Evolutionary conservation across 768 basidiomycete species (phyloP).

Genomic region (Boletus rubropictus): DNA sequence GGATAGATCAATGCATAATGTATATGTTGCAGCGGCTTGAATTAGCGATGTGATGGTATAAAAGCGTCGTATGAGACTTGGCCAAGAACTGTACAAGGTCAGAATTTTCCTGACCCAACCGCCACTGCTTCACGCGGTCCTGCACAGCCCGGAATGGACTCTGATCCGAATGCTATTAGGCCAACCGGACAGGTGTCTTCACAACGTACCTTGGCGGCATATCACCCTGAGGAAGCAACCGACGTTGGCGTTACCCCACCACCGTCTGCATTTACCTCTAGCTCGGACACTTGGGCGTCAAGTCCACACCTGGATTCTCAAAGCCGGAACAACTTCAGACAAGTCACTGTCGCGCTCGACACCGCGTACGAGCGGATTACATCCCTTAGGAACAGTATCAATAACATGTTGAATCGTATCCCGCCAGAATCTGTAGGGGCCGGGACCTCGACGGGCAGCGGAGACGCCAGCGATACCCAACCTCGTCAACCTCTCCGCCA

Average conservation of each 20-base stretch:
- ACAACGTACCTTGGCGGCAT: slow-evolving; percentile 10
- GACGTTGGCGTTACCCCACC: slow-evolving; percentile 5
- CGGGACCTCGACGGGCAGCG: neutral
- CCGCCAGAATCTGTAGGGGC: slow-evolving; percentile 30
- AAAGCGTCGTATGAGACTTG: neutral
- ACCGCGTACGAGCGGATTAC: slow-evolving; percentile 51
- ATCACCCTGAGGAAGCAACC: slow-evolving; percentile 11
- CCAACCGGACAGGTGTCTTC: slow-evolving; percentile 9
- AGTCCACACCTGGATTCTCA: slow-evolving; percentile 13
- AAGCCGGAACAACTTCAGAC: slow-evolving; percentile 38
- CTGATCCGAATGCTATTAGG: slow-evolving; percentile 7
- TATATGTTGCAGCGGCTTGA: neutral
- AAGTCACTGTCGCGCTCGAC: slow-evolving; percentile 50
- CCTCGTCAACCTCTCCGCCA: slow-evolving; percentile 6
- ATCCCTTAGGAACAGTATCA: slow-evolving; percentile 48
- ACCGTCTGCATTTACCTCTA: slow-evolving; percentile 6
- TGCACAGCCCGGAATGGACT: slow-evolving; percentile 17
- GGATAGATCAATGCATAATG: slow-evolving; percentile 8
- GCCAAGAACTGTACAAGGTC: neutral
- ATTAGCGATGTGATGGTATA: neutral
- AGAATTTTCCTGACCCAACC: neutral
- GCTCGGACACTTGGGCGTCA: slow-evolving; percentile 11
- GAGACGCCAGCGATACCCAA: slow-evolving; percentile 7
- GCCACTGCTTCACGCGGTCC: neutral
- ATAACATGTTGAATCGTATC: slow-evolving; percentile 37